phyloP scores from a whole-genome alignment of 2,329 filamentous ascomycete genomes.

The Alternaria ethzedia region DNA sequence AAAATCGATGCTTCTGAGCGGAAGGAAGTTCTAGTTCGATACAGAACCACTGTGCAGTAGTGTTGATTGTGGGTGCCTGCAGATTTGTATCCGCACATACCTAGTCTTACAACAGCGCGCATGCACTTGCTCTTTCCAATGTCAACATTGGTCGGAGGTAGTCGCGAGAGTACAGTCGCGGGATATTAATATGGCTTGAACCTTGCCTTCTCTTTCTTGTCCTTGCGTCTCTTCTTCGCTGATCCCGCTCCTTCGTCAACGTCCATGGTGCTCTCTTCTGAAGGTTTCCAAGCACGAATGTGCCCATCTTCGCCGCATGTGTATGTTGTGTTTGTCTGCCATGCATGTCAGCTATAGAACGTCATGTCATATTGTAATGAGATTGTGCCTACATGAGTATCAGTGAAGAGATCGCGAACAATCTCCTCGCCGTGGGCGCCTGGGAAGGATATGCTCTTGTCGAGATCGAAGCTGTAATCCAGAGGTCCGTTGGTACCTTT shows the following conservation, averaged over 20 bases:
- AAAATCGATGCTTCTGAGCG: neutral
- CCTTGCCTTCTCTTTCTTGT: slow-evolving; percentile 44
- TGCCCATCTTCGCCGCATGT: slow-evolving; percentile 59
- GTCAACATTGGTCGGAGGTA: neutral
- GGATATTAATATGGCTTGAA: slow-evolving; percentile 38
- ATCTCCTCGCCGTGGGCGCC: slow-evolving; percentile 58
- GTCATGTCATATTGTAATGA: neutral
- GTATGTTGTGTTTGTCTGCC: slow-evolving; percentile 46
- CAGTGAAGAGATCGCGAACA: slow-evolving; percentile 54
- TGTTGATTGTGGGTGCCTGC: neutral
- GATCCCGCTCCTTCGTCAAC: slow-evolving; percentile 29
- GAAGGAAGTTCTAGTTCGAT: neutral
- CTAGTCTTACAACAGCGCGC: neutral
- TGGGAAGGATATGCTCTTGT: slow-evolving; percentile 37
- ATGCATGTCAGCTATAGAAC: slow-evolving; percentile 2
- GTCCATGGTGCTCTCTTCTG: slow-evolving; percentile 30
- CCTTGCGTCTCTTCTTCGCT: slow-evolving; percentile 31
- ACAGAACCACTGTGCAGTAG: neutral
- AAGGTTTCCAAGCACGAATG: slow-evolving; percentile 52
- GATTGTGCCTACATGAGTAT: slow-evolving; percentile 37
- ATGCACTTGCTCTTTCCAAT: neutral
- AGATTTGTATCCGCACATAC: neutral
- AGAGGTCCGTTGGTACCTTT: slow-evolving; percentile 30
- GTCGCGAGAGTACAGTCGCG: neutral
- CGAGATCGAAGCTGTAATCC: slow-evolving; percentile 38